A percentile compares a stretch with the other conserved stretches of the same genome.
These are phyloP conservation scores for Septoria linicola DNA, from an alignment of 2,329 filamentous ascomycete genomes.

Conservation along the genomic window DNA sequence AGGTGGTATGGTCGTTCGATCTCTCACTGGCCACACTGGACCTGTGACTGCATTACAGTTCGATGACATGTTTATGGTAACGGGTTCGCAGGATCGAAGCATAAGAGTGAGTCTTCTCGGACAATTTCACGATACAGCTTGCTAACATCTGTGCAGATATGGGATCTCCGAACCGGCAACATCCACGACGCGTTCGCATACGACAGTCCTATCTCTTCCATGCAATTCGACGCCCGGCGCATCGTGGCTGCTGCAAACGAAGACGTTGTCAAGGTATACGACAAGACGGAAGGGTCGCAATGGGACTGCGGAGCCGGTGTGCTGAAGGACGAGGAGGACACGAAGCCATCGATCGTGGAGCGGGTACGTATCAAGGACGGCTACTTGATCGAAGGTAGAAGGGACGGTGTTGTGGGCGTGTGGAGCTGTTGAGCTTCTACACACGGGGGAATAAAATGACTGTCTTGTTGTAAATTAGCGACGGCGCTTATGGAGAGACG, in stretches of 20 bases:
- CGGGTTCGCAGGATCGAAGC: constrained; percentile 86
- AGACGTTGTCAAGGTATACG: constrained; percentile 94
- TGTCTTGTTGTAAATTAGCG: too few relatives aligned
- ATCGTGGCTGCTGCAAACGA: constrained; percentile 91
- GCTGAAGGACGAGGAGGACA: constrained; percentile 60
- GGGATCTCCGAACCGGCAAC: constrained; percentile 93
- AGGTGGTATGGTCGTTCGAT: constrained; percentile 94
- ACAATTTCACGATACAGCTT: not conserved
- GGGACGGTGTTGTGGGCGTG: constrained; percentile 82
- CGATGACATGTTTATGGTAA: constrained; percentile 92
- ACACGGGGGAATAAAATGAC: too few relatives aligned
- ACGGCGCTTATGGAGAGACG: too few relatives aligned
- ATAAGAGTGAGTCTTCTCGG: constrained; percentile 69
- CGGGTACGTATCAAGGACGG: constrained; percentile 88
- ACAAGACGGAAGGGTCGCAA: constrained; percentile 91
- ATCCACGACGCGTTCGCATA: constrained; percentile 97
- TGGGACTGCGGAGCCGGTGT: constrained; percentile 93
- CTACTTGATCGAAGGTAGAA: constrained; percentile 86
- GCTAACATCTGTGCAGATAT: constrained; percentile 66
- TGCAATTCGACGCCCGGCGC: constrained; percentile 92
- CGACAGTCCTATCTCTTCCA: constrained; percentile 84
- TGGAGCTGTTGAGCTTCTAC: constrained; percentile 84
- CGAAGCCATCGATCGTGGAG: constrained; percentile 59
- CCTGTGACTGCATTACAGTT: constrained; percentile 94
- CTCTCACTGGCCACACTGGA: constrained; percentile 90